phyloP scores from a whole-genome alignment of 73 alveolate species.

The Tetrahymena thermophila region DNA sequence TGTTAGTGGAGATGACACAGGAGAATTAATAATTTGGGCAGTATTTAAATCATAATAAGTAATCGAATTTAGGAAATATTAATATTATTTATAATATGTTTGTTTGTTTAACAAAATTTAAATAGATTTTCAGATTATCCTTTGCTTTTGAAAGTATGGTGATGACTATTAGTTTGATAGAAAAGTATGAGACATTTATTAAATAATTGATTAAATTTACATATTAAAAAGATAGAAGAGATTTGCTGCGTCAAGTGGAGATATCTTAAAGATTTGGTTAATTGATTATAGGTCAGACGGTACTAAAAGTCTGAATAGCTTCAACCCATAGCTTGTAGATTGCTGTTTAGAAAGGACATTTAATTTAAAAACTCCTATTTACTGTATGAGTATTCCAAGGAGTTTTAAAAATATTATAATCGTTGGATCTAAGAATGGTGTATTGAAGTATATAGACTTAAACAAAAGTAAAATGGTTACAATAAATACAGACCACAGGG shows the following conservation, averaged over 20 bases:
- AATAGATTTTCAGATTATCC: conserved; percentile 10
- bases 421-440: background rate
- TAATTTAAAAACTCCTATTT: conserved; percentile 6
- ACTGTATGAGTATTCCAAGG: conserved; percentile 5
- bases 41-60: background rate
- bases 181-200: background rate
- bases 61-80: background rate
- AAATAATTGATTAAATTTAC: background rate
- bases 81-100: background rate
- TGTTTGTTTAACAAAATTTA: background rate
- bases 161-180: background rate
- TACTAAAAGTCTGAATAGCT: background rate
- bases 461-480: conserved; percentile 18
- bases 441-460: conserved; percentile 7
- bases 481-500: conserved; percentile 8
- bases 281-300: conserved; percentile 10
- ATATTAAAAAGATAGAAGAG: conserved; percentile 6
- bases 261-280: background rate
- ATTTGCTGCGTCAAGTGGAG: background rate
- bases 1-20: conserved; percentile 37
- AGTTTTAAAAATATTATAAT: conserved; percentile 10
- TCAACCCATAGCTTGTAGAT: background rate
- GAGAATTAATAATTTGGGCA: conserved; percentile 20
- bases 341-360: conserved; percentile 1
- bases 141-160: conserved; percentile 9